Conservation (phyloP, 2,329 filamentous ascomycete species). For the Beauveria rudraprayagi region DNA sequence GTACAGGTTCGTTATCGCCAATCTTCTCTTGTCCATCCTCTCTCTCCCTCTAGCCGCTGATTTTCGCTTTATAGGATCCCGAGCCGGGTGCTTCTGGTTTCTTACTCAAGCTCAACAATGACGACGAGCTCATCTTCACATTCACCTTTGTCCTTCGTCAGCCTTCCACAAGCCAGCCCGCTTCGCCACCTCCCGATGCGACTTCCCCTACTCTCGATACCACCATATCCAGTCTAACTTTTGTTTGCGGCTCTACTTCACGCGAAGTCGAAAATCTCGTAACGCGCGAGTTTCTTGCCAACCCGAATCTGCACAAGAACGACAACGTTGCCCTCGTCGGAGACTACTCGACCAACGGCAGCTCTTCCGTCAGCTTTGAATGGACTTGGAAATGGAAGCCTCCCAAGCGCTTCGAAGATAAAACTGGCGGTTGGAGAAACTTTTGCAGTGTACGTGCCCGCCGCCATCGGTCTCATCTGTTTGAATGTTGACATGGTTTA, state of each 20-base stretch:
- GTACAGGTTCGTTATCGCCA: conserved; percentile 60
- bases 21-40: conserved; percentile 12
- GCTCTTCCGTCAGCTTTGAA: conserved; percentile 74
- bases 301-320: conserved; percentile 96
- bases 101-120: conserved; percentile 77
- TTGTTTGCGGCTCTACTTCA: conserved; percentile 76
- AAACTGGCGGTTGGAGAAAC: conserved; percentile 88
- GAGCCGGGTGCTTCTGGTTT: conserved; percentile 64
- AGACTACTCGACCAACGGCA: conserved; percentile 80
- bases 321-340: conserved; percentile 93
- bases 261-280: conserved; percentile 90
- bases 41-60: conserved; percentile 11
- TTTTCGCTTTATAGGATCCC: conserved; percentile 56
- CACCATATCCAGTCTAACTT: conserved; percentile 80
- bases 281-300: conserved; percentile 90
- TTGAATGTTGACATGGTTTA: conserved; percentile 28
- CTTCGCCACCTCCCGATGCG: conserved; percentile 54
- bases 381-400: conserved; percentile 98
- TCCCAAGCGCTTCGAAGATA: conserved; percentile 72
- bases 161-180: conserved; percentile 41
- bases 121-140: conserved; percentile 86
- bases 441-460: conserved; percentile 66
- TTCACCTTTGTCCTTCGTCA: conserved; percentile 80
- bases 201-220: conserved; percentile 54
- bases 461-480: not conserved